Evolutionary conservation across 2,329 filamentous ascomycete genomes (phyloP).

Genomic region (Colletotrichum melonis): DNA sequence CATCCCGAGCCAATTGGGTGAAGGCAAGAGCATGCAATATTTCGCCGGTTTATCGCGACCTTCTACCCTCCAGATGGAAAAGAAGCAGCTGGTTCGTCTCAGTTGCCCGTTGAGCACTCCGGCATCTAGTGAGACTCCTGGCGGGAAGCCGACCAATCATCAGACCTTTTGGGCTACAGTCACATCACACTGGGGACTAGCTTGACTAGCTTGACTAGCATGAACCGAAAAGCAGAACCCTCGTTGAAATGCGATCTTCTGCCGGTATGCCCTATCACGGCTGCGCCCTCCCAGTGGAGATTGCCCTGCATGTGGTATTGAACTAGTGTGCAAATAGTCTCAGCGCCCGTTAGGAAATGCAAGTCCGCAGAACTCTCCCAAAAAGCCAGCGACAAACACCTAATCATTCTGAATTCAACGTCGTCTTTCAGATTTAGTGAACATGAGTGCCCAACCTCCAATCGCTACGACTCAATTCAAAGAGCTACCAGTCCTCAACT

Average conservation of each 20-base stretch:
- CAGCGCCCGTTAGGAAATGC: background rate
- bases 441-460: background rate
- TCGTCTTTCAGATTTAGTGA: no score
- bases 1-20: background rate
- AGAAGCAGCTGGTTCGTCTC: background rate
- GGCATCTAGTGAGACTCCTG: background rate
- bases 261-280: background rate
- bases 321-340: background rate
- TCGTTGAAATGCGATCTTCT: background rate
- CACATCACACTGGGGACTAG: background rate
- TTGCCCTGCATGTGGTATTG: background rate
- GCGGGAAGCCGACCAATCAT: background rate
- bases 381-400: background rate
- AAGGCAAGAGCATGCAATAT: background rate
- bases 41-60: no score
- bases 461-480: no score
- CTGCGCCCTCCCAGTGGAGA: background rate
- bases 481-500: no score
- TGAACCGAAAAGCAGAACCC: background rate
- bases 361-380: background rate
- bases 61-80: no score
- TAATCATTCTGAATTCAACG: background rate
- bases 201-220: background rate
- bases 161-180: background rate
- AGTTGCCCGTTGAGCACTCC: background rate